A percentile compares a stretch with the other conserved stretches of the same genome.
Evolutionary conservation across 2,329 filamentous ascomycete genomes (phyloP).

Genomic region (Aspergillus carbonarius): DNA sequence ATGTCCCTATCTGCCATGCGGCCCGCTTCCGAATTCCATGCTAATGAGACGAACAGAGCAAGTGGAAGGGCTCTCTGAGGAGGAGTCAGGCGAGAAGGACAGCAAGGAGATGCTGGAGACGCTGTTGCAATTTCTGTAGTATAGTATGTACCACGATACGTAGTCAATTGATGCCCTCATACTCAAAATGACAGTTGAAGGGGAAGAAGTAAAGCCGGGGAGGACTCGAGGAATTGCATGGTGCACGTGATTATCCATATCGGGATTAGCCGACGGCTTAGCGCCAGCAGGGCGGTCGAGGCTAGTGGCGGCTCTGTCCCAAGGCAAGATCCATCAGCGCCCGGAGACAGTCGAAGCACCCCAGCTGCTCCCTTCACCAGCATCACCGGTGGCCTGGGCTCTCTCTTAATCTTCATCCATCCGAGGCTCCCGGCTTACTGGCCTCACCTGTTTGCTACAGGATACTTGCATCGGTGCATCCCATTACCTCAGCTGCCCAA

Average conservation of each 20-base stretch:
- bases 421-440: slow-evolving; percentile 26
- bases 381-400: slow-evolving; percentile 26
- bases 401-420: slow-evolving; percentile 25
- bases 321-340: slow-evolving; percentile 32
- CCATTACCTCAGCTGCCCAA: slow-evolving; percentile 12
- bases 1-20: background rate
- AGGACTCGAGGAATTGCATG: background rate
- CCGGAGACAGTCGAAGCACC: slow-evolving; percentile 19
- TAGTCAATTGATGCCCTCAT: slow-evolving; percentile 5
- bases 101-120: slow-evolving; percentile 66
- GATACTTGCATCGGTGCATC: slow-evolving; percentile 5
- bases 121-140: slow-evolving; percentile 47
- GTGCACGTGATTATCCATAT: slow-evolving; percentile 24
- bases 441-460: slow-evolving; percentile 1
- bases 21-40: background rate
- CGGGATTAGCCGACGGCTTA: slow-evolving; percentile 16
- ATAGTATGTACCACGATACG: background rate
- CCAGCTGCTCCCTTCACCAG: slow-evolving; percentile 22
- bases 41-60: slow-evolving; percentile 50
- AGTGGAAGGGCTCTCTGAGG: slow-evolving; percentile 58
- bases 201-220: background rate
- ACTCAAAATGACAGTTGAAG: background rate
- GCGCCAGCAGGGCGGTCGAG: slow-evolving; percentile 23
- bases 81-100: slow-evolving; percentile 54
- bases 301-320: slow-evolving; percentile 32